These are phyloP conservation scores for Plenodomus tracheiphilus DNA, from an alignment of 2,329 filamentous ascomycete genomes.

Conservation along the genomic window DNA sequence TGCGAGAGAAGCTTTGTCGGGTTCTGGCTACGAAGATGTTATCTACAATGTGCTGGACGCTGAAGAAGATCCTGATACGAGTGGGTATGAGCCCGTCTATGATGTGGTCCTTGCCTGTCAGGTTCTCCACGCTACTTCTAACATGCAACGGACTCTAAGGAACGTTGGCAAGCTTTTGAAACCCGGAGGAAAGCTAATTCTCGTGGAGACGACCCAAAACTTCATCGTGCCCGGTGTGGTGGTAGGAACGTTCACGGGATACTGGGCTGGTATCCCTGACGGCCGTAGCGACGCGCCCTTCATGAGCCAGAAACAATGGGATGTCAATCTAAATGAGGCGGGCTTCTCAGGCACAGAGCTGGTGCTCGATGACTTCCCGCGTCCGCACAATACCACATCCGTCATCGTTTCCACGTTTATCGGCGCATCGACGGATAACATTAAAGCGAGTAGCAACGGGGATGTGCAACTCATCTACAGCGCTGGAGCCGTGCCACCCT, in stretches of 20 bases:
- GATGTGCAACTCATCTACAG: no score
- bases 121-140: conserved; percentile 14
- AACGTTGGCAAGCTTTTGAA: conserved; percentile 23
- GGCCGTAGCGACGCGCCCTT: conserved; percentile 13
- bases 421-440: no score
- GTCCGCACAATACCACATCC: background rate
- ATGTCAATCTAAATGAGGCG: conserved; percentile 29
- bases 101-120: conserved; percentile 2
- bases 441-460: no score
- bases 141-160: conserved; percentile 10
- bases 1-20: conserved; percentile 4
- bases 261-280: conserved; percentile 14
- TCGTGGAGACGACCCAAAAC: conserved; percentile 44
- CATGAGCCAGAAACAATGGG: conserved; percentile 34
- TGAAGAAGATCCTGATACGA: conserved; percentile 1
- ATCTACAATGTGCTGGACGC: conserved; percentile 18
- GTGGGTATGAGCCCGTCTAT: background rate
- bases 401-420: background rate
- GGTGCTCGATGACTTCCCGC: conserved; percentile 13
- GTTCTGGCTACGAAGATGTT: background rate
- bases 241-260: conserved; percentile 15
- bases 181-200: conserved; percentile 51
- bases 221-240: background rate
- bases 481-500: no score
- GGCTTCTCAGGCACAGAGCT: conserved; percentile 41